These are phyloP conservation scores for Inga laurina DNA, from an alignment of 306 rosid species.

Conservation along the genomic window DNA sequence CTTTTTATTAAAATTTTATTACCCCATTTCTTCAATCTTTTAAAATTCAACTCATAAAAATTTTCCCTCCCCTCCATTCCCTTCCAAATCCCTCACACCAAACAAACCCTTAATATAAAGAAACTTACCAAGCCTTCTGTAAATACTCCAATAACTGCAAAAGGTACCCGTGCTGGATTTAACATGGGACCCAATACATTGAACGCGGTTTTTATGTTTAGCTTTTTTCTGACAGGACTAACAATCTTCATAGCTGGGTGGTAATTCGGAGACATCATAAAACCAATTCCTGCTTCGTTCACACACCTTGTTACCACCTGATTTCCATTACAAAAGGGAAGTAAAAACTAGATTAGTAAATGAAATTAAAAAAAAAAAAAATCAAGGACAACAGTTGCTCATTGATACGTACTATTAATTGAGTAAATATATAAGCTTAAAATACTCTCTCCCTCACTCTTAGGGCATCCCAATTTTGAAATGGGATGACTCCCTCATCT, in stretches of 20 bases:
- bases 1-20: too few species aligned
- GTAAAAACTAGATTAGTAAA: slow-evolving; percentile 3
- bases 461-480: background rate
- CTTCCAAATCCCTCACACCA: too few species aligned
- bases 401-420: background rate
- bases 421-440: background rate
- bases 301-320: slow-evolving; percentile 79
- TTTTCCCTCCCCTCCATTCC: too few species aligned
- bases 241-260: slow-evolving; percentile 91
- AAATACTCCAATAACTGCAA: slow-evolving; percentile 94
- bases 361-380: background rate
- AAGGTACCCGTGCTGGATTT: slow-evolving; percentile 87
- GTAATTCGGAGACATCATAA: slow-evolving; percentile 89
- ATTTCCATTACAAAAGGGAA: slow-evolving; percentile 31
- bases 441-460: background rate
- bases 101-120: too few species aligned
- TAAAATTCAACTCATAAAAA: too few species aligned
- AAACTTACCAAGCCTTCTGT: slow-evolving; percentile 65
- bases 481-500: background rate
- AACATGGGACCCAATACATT: slow-evolving; percentile 92
- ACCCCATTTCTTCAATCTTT: too few species aligned
- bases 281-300: slow-evolving; percentile 81
- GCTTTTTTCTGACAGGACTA: slow-evolving; percentile 77
- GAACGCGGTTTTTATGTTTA: slow-evolving; percentile 80
- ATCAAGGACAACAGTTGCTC: background rate